phyloP scores from a whole-genome alignment of 306 rosid genomes.

The Crataegus laevigata region DNA sequence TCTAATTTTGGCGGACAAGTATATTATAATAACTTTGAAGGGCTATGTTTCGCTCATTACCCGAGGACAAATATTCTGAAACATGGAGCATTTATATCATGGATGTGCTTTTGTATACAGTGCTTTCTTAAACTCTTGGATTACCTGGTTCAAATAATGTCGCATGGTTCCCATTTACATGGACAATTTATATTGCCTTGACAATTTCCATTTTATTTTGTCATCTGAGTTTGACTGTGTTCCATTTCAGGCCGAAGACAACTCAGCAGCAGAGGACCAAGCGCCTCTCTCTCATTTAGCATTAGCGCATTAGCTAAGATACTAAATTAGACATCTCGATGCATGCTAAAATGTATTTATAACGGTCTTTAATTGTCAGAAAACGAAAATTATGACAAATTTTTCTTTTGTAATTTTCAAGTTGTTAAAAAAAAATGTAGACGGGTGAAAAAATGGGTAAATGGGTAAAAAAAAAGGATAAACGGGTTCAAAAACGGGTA shows the following conservation, averaged over 20 bases:
- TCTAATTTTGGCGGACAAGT: neutral
- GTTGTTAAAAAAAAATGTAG: too few relatives aligned
- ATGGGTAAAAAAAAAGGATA: too few relatives aligned
- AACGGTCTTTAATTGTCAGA: too few relatives aligned
- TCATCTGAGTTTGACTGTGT: neutral
- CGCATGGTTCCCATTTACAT: neutral
- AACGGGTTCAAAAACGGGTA: too few relatives aligned
- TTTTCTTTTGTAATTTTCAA: too few relatives aligned
- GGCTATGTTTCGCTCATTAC: neutral
- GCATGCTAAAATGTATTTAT: too few relatives aligned
- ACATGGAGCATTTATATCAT: neutral
- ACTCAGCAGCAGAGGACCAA: slow-evolving; percentile 25
- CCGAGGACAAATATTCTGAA: neutral
- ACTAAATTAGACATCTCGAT: too few relatives aligned
- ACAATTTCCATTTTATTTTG: neutral
- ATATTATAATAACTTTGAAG: neutral
- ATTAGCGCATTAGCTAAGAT: too few relatives aligned
- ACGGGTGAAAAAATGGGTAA: too few relatives aligned
- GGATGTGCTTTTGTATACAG: neutral
- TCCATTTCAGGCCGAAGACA: slow-evolving; percentile 13
- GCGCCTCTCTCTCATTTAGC: slow-evolving; percentile 20
- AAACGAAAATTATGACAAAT: too few relatives aligned
- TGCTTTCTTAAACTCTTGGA: neutral
- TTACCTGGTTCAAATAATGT: neutral
- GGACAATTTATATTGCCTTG: neutral